Conservation (phyloP, 768 basidiomycete species). For the Termitomyces sp. region DNA sequence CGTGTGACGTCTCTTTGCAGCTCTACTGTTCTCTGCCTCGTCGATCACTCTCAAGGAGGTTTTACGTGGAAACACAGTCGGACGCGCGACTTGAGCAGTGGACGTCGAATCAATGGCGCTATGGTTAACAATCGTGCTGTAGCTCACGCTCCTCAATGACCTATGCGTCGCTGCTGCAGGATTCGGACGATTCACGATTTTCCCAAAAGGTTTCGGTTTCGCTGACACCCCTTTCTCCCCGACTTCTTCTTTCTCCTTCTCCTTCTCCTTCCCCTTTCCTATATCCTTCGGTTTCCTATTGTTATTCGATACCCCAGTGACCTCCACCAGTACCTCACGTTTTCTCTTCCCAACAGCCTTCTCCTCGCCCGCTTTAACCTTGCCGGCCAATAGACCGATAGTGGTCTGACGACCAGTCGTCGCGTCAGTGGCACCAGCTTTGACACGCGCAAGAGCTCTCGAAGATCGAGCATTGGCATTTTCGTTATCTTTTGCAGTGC, state of each 20-base stretch:
- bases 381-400: conserved; percentile 40
- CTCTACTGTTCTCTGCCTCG: conserved; percentile 45
- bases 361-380: conserved; percentile 36
- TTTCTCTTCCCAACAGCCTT: conserved; percentile 62
- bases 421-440: conserved; percentile 34
- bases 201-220: conserved; percentile 23
- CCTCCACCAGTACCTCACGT: conserved; percentile 72
- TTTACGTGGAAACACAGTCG: conserved; percentile 14
- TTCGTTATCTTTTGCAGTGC: conserved; percentile 58
- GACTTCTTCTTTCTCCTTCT: conserved; percentile 45
- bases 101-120: conserved; percentile 1
- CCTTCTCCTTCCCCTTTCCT: conserved; percentile 33
- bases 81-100: conserved; percentile 2
- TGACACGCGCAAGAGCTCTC: conserved; percentile 53
- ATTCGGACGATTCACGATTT: conserved; percentile 31
- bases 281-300: conserved; percentile 22
- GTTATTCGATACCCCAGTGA: conserved; percentile 42
- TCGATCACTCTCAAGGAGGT: conserved; percentile 25
- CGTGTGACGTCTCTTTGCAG: conserved; percentile 63
- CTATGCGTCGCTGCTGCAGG: conserved; percentile 21
- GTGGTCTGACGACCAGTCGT: conserved; percentile 28
- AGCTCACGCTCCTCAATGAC: conserved; percentile 8
- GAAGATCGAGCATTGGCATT: conserved; percentile 64
- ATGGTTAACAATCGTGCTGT: conserved; percentile 10
- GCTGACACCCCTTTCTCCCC: conserved; percentile 21